Evolutionary conservation across 2,329 filamentous ascomycete species (phyloP).

Genomic region (Claviceps monticola): DNA sequence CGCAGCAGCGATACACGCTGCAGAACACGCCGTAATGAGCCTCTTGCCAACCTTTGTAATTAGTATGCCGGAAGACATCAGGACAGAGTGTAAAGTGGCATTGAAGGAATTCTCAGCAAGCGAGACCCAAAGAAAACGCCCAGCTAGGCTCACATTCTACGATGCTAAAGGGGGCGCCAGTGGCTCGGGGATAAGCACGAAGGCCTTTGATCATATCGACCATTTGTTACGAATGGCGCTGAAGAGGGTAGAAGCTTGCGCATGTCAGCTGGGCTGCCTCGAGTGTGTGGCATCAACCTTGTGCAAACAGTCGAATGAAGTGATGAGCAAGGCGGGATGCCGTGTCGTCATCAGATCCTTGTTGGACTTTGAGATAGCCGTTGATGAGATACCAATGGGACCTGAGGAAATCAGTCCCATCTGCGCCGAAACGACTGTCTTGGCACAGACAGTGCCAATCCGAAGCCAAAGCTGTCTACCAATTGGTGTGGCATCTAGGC

Average conservation of each 20-base stretch:
- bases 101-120: slow-evolving; percentile 72
- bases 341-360: slow-evolving; percentile 68
- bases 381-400: slow-evolving; percentile 76
- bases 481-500: too few species aligned
- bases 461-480: background rate
- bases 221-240: slow-evolving; percentile 63
- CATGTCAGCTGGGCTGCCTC: slow-evolving; percentile 67
- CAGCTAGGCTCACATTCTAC: slow-evolving; percentile 83
- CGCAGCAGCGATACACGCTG: slow-evolving; percentile 83
- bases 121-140: slow-evolving; percentile 62
- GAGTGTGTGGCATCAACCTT: slow-evolving; percentile 80
- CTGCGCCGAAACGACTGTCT: slow-evolving; percentile 70
- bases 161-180: slow-evolving; percentile 79
- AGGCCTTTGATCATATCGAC: slow-evolving; percentile 88
- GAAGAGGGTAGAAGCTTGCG: slow-evolving; percentile 59
- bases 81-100: slow-evolving; percentile 84
- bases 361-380: slow-evolving; percentile 62
- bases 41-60: slow-evolving; percentile 87
- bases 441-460: slow-evolving; percentile 51
- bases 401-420: slow-evolving; percentile 55
- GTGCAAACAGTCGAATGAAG: slow-evolving; percentile 76
- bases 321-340: slow-evolving; percentile 86
- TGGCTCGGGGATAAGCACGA: slow-evolving; percentile 76
- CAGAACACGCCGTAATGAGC: slow-evolving; percentile 78
- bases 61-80: slow-evolving; percentile 77